Evolutionary conservation across 129 eudicot genomes (phyloP).

Genomic region (Chrysanthemum lavandulifolium): DNA sequence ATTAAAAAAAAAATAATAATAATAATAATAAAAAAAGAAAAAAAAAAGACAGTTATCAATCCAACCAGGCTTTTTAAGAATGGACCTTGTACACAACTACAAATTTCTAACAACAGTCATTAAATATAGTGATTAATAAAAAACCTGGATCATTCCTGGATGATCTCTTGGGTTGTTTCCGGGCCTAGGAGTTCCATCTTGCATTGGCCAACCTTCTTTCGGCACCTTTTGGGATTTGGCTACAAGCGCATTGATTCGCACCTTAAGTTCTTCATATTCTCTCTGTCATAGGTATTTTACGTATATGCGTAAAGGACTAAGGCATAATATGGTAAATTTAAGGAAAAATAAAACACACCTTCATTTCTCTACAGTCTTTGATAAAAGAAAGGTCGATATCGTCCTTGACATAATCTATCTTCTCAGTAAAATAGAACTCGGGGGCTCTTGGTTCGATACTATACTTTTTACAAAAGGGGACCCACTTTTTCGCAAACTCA

Average conservation of each 20-base stretch:
- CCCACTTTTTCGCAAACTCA: slow-evolving; percentile 64
- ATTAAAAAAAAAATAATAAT: neutral
- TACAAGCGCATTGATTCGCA: slow-evolving; percentile 71
- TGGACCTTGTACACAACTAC: neutral
- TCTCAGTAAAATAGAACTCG: slow-evolving; percentile 84
- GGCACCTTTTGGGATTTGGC: slow-evolving; percentile 79
- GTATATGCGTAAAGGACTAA: neutral
- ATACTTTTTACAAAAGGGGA: slow-evolving; percentile 83
- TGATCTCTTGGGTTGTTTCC: slow-evolving; percentile 89
- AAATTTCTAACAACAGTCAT: neutral
- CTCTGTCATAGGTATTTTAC: slow-evolving; percentile 41
- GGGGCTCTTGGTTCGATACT: slow-evolving; percentile 89
- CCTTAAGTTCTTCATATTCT: slow-evolving; percentile 78
- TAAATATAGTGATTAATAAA: too few relatives aligned
- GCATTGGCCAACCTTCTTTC: slow-evolving; percentile 94
- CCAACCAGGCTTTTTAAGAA: too few relatives aligned
- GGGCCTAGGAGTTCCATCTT: slow-evolving; percentile 93
- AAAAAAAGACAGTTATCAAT: neutral
- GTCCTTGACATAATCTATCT: slow-evolving; percentile 85
- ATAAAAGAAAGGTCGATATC: slow-evolving; percentile 85
- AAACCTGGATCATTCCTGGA: slow-evolving; percentile 93
- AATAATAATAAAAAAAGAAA: neutral
- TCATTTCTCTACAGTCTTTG: slow-evolving; percentile 86
- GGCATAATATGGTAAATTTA: neutral
- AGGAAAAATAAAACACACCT: slow-evolving; percentile 36